Evolutionary conservation across 495 filamentous ascomycete genomes (phyloP), one percentile per base, ranked within the genome.

Genomic region (Aspergillus nanangensis): DNA sequence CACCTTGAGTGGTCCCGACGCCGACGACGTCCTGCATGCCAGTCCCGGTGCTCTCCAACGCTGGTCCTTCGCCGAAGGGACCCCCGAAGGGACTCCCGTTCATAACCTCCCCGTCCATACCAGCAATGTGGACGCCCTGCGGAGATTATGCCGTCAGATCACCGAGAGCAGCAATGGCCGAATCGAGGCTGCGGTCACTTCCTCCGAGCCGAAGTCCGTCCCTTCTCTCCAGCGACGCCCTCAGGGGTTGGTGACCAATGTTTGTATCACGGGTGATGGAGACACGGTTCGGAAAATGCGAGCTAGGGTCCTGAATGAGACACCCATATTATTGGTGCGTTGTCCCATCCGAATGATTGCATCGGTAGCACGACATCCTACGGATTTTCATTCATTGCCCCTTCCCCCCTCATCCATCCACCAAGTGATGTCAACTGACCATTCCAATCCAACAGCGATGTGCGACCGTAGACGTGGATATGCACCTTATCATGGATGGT

Each of bases 31-130:
- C 52, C 72, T 97, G 40, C 87, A 95, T 68, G 90, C 90, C 50
- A 94, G 82, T 48, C 77, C 80, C 45, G 83, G 83, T 44, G 90
- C 90, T 32, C 78, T 92, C 9, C 80, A 86, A 47, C 83, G 86
- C 54, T 98, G 93, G 93, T 89, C 88, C 18, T 90, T 94, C 63
- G 84, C 94, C 46, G 87, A 87, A 61, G 89, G 84, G 48, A 85
- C 82, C 38, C 81, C 87, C 41, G 87, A 93, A 55, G 86, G 89
- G 52, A 81, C 84, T 17, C 84, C 88, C 3, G 82, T 87, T 23
- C 81, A 93, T 69, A 84, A 91, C 55, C 74, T 98, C 21, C 93
- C 93, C 7, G 86, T 96, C 5, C 92, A 97, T 60, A 79, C 80
- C 37, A 79, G 81, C 63, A 94, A 96, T 52, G 80, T 96, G 40